Conservation (phyloP, 225 moss, liverwort and hornwort genomes). For the Pleurozium schreberi region DNA sequence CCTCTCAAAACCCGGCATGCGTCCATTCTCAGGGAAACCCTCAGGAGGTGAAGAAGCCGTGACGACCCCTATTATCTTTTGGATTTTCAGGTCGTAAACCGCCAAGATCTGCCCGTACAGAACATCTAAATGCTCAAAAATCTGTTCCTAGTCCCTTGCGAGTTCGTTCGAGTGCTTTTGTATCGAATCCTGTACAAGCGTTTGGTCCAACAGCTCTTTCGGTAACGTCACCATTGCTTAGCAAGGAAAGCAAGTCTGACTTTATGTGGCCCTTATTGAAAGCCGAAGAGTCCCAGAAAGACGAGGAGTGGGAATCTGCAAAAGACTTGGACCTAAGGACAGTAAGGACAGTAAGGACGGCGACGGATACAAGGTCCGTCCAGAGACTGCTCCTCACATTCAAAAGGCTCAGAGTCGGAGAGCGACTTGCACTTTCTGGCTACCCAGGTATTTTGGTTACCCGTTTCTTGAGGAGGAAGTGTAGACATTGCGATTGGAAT, state of each 20-base stretch:
- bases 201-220: neutral
- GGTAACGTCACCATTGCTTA: neutral
- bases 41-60: too few relatives aligned
- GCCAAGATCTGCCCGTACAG: neutral
- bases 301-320: neutral
- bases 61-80: too few relatives aligned
- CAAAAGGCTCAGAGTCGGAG: conserved; percentile 27
- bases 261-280: conserved; percentile 6
- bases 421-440: conserved; percentile 23
- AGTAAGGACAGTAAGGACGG: neutral
- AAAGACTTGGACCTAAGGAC: neutral
- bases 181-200: conserved; percentile 1
- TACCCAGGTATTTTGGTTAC: conserved; percentile 9
- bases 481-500: neutral
- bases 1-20: too few relatives aligned
- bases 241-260: neutral
- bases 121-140: neutral
- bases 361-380: neutral
- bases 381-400: conserved; percentile 1
- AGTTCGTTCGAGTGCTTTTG: neutral
- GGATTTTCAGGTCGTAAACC: neutral
- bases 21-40: too few relatives aligned
- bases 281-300: neutral
- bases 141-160: neutral
- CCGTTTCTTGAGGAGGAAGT: neutral